Evolutionary conservation across 495 filamentous ascomycete species (phyloP), one percentile per base, ranked within the genome.

Genomic region (Cairneyella variabilis): DNA sequence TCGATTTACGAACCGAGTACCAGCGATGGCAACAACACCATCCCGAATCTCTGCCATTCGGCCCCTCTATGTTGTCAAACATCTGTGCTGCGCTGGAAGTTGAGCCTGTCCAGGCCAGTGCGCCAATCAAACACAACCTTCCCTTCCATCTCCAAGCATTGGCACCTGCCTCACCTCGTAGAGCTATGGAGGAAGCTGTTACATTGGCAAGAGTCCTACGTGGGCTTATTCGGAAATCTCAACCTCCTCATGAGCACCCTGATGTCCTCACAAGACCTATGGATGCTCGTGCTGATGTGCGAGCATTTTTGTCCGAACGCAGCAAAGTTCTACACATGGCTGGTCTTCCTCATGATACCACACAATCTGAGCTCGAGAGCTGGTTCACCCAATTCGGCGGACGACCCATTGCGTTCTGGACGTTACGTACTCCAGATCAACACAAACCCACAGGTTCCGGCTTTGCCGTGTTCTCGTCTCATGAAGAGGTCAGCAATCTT

Each of bases 321-420:
- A 96, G 91, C 76, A 98, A 98, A 75, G 90, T 97, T 12, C 80
- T 98, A 55, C 93, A 98, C 70, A 89, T 98, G 82, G 95, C 89
- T 60, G 93, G 93, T 32, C 78, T 98, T 43, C 93, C 93, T 36
- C 93, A 98, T 65, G 93, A 98, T 64, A 98, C 93, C 22, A 98
- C 93, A 2, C 93, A 98, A 71, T 96, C 91, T 14, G 93, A 97
- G 70, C 76, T 98, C 28, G 93, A 97, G 73, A 96, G 90, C 69
- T 98, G 93, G 93, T 98, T 97, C 69, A 98, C 93, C 21, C 93
- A 98, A 66, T 98, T 95, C 63, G 92, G 93, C 51, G 93, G 93
- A 38, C 88, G 93, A 16, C 93, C 93, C n/a, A 97, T 97, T 74
- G 92, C 92, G 18, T 98, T 98, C 71, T 98, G 92, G 92, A 98